These are phyloP conservation scores for Aspergillus piperis DNA, from an alignment of 2,329 filamentous ascomycete species.

Conservation along the genomic window DNA sequence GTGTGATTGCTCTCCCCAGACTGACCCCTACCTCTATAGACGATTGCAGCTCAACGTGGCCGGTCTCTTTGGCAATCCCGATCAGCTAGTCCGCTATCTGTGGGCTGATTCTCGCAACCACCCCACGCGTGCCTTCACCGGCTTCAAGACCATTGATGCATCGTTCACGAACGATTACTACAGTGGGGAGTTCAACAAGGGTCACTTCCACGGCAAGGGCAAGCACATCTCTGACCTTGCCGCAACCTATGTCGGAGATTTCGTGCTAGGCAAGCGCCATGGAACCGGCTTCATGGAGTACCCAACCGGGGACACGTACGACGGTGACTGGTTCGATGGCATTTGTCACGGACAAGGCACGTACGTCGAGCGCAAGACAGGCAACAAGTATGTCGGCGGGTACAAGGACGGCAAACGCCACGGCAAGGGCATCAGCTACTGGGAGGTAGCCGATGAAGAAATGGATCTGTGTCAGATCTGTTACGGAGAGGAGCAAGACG, in stretches of 20 bases:
- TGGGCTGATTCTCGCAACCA: conserved; percentile 48
- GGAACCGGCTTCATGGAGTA: conserved; percentile 61
- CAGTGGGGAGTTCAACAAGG: conserved; percentile 54
- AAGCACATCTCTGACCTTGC: conserved; percentile 56
- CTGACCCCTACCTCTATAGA: conserved; percentile 20
- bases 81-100: conserved; percentile 47
- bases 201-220: conserved; percentile 57
- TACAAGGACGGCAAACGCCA: conserved; percentile 63
- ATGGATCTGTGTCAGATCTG: conserved; percentile 63
- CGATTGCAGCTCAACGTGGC: conserved; percentile 35
- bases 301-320: conserved; percentile 53
- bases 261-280: conserved; percentile 55
- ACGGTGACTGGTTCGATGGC: conserved; percentile 49
- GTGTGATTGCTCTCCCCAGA: not conserved
- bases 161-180: conserved; percentile 60
- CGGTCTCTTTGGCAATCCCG: conserved; percentile 41
- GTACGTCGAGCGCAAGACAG: conserved; percentile 57
- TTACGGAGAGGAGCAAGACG: conserved; percentile 61
- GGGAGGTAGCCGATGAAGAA: conserved; percentile 63
- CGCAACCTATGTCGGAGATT: conserved; percentile 58
- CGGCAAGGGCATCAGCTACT: conserved; percentile 63
- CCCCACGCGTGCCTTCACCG: conserved; percentile 47
- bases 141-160: conserved; percentile 52
- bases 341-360: conserved; percentile 58
- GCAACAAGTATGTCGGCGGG: conserved; percentile 63